Conservation (phyloP, 257 asterid species). For the Ocimum tenuiflorum region DNA sequence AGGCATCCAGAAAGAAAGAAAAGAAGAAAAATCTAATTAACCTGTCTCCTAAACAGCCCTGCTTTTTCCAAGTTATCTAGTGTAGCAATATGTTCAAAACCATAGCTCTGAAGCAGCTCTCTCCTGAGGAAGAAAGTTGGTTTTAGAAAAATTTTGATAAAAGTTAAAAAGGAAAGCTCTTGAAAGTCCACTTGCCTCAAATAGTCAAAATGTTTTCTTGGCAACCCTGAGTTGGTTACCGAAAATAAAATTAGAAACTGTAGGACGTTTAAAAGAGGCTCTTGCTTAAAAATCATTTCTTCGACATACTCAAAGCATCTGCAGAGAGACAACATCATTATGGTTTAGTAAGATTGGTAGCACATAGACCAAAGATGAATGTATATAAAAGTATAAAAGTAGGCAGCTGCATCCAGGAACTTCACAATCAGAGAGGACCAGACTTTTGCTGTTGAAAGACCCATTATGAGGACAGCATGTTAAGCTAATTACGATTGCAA, state of each 20-base stretch:
- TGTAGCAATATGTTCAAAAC: conserved; percentile 87
- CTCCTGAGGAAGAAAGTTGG: conserved; percentile 60
- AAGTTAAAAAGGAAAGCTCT: not conserved
- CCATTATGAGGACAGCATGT: not conserved
- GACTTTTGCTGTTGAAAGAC: not conserved
- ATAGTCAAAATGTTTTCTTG: conserved; percentile 72
- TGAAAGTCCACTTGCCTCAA: conserved; percentile 55
- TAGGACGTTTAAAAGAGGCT: conserved; percentile 67
- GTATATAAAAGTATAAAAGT: conserved; percentile 41
- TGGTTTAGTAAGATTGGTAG: conserved; percentile 14
- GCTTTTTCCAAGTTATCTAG: conserved; percentile 91
- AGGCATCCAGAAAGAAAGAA: not conserved
- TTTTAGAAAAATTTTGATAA: conserved; percentile 7
- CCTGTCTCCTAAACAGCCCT: conserved; percentile 86
- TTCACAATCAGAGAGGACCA: not conserved
- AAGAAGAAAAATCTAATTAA: conserved; percentile 15
- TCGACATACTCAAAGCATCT: conserved; percentile 91
- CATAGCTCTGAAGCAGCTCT: conserved; percentile 96
- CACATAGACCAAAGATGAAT: conserved; percentile 22
- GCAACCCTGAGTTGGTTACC: conserved; percentile 85
- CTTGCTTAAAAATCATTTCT: conserved; percentile 94
- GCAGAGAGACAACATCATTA: conserved; percentile 33
- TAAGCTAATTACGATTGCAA: not conserved
- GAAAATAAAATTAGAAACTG: conserved; percentile 80
- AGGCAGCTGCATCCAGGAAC: not conserved